phyloP scores from a whole-genome alignment of 257 asterid species.

The Voacanga thouarsii region DNA sequence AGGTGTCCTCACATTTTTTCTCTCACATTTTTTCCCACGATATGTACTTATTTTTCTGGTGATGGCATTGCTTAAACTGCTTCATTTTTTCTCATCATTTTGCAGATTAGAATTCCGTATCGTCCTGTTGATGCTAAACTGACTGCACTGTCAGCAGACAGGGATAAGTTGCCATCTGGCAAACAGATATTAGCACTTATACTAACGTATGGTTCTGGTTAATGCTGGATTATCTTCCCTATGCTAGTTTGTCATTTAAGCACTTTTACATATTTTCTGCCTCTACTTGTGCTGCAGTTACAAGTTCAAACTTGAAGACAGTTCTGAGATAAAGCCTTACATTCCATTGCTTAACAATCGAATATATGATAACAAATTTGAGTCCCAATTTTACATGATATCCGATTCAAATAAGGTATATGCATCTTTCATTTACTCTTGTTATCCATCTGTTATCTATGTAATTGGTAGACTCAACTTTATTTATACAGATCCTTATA shows the following conservation, averaged over 20 bases:
- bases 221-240: slow-evolving; percentile 9
- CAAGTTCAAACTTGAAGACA: slow-evolving; percentile 87
- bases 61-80: not conserved
- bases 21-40: not conserved
- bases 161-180: slow-evolving; percentile 94
- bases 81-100: slow-evolving; percentile 11
- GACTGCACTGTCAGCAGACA: slow-evolving; percentile 70
- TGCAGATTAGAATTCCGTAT: slow-evolving; percentile 83
- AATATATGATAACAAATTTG: slow-evolving; percentile 89
- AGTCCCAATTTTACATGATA: slow-evolving; percentile 95
- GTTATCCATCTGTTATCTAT: not conserved
- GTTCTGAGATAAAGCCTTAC: slow-evolving; percentile 78
- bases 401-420: slow-evolving; percentile 92
- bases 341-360: slow-evolving; percentile 94
- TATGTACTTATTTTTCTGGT: not conserved
- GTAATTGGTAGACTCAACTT: slow-evolving; percentile 1
- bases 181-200: slow-evolving; percentile 73
- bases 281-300: slow-evolving; percentile 58
- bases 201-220: slow-evolving; percentile 62
- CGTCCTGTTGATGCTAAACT: slow-evolving; percentile 83
- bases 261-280: slow-evolving; percentile 22
- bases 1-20: not conserved
- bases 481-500: slow-evolving; percentile 4
- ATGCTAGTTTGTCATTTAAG: not conserved
- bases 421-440: not conserved